Evolutionary conservation across 345 rosid genomes (phyloP), one percentile per base, ranked within the genome.

Genomic region (Citrus mangshanensis): DNA sequence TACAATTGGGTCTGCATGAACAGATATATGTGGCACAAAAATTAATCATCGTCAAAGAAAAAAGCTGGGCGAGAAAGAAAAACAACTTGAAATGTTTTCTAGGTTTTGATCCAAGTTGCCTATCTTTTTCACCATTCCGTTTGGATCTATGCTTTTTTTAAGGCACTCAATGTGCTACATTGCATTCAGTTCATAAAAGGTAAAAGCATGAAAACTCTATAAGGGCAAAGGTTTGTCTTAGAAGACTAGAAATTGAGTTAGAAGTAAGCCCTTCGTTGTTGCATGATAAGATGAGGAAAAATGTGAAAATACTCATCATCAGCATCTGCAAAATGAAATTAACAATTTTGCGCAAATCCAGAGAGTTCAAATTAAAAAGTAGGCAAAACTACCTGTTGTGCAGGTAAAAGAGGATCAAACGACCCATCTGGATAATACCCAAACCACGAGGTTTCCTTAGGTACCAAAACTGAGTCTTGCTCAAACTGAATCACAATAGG

Each of bases 391-490:
- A 88, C 97, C 94, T 93, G 82, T 76, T 90, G 85, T n/a, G 86
- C 87, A 1, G 95, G 84, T 82, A 95, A 87, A 82, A 93, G 32
- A 64, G 88, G 4, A 72, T 85, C 69, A 49, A 87, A 90, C 68
- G 89, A 62, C 1, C 97, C 95, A 68, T 91, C 97, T n/a, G 92
- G 91, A 81, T 85, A 92, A 76, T 92, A 90, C 35, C 98, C 95
- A 73, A 92, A 95, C 91, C 90, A 88, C 70, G 98, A 84, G 10
- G 98, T 95, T 87, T 92, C 93, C 79, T 89, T 93, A 3, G 98
- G 97, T 83, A 90, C 77, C 88, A 92, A 80, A 78, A 92, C 85
- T 1, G 89, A 84, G 76, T 93, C 98, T 1, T 92, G 91, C 74
- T 93, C 95, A 83, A 95, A 95, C 98, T 92, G 86, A 72, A 70